Evolutionary conservation across 768 basidiomycete genomes (phyloP), one percentile per base, ranked within the genome.

Genomic region (Tylopilus vinaceipallidus): DNA sequence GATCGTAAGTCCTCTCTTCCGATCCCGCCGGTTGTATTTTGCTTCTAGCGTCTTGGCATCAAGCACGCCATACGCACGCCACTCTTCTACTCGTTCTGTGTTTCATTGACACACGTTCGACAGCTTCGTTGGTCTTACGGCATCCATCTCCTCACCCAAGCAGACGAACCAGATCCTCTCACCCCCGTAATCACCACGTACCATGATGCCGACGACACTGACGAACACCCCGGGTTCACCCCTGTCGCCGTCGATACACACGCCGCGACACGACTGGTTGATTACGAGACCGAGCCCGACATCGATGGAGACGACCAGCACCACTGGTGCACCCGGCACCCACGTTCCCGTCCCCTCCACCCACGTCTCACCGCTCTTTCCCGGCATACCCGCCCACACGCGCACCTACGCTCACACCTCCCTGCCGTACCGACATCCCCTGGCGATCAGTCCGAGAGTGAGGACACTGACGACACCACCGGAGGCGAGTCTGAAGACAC

Each of bases 111-210:
- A 6, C 0, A n/a, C 16, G 11, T 9, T 12, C 50, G 7, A 4
- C 47, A 91, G 91, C 70, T 97, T 26, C 86, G 95, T 14, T 98
- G 95, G 89, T 94, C 91, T 46, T 91, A 88, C 65, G 94, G 94
- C 17, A 86, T 97, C n/a, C 80, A 78, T 42, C 75, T 95, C 0
- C 76, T 97, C 8, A 78, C 89, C 0, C 80, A 79, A 49, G 86
- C 32, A 2, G 41, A 58, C 19, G 55, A 61, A 11, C 48, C 47
- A 13, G 56, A 58, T 3, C 1, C 49, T 13, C 17, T 41, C 32
- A 5, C 20, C 3, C 37, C 54, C 14, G 23, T 24, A 6, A 30
- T 45, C 2, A 29, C 49, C 2, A 36, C 33, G 1, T 58, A 64
- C 19, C 50, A 45, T 7, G 55, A 62, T 13, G 26, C 13, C 1